Conservation (phyloP, 768 basidiomycete species). For the Cubamyces sp. region DNA sequence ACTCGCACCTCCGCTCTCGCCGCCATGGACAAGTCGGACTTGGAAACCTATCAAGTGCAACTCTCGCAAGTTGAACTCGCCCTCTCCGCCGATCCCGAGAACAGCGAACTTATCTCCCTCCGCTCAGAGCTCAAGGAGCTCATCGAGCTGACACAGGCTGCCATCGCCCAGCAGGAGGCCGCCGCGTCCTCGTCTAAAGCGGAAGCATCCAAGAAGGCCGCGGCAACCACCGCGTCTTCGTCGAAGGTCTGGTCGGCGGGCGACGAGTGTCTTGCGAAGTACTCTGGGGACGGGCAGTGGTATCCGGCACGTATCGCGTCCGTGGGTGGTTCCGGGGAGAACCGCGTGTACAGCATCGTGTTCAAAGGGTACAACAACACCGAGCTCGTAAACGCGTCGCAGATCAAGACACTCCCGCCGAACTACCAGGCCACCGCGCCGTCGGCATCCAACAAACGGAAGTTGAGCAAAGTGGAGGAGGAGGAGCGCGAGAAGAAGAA, state of each 20-base stretch:
- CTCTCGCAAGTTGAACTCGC: conserved; percentile 87
- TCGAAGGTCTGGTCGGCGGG: conserved; percentile 73
- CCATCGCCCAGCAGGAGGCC: conserved; percentile 68
- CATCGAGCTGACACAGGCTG: conserved; percentile 76
- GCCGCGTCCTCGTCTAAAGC: conserved; percentile 63
- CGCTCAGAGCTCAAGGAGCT: conserved; percentile 81
- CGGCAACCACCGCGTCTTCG: conserved; percentile 47
- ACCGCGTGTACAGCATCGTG: conserved; percentile 85
- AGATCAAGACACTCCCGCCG: conserved; percentile 70
- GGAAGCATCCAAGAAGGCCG: conserved; percentile 56
- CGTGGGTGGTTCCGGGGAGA: conserved; percentile 79
- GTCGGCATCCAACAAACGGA: conserved; percentile 67
- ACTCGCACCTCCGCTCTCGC: background rate
- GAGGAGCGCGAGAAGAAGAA: conserved; percentile 88
- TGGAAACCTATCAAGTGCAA: conserved; percentile 90
- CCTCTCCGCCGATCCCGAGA: conserved; percentile 74
- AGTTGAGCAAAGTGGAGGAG: conserved; percentile 78
- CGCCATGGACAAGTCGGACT: conserved; percentile 65
- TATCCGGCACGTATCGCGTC: conserved; percentile 90
- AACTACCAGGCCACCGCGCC: conserved; percentile 46
- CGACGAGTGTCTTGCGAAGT: conserved; percentile 85
- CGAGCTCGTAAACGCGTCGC: conserved; percentile 74
- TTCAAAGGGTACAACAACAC: conserved; percentile 94
- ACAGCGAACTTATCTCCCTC: conserved; percentile 71
- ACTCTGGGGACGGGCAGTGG: conserved; percentile 82